Evolutionary conservation across 371 early-diverging fungal genomes (phyloP).

Genomic region (Apophysomyces variabilis): DNA sequence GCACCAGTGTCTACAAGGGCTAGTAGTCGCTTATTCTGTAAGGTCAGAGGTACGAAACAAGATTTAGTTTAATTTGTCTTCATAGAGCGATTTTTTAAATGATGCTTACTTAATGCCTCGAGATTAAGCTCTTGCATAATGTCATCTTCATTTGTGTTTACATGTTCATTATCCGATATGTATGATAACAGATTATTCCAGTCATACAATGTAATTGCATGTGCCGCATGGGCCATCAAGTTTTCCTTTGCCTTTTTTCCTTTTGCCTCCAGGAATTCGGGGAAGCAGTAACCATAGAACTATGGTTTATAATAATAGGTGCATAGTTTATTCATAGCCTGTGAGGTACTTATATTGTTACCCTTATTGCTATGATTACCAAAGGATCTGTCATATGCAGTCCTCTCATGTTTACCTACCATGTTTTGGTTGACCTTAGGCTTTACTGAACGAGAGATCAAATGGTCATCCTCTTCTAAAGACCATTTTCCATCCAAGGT

Average conservation of each 20-base stretch:
- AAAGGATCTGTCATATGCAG: not conserved
- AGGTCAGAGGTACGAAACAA: not conserved
- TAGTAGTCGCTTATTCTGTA: not conserved
- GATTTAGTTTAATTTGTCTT: not conserved
- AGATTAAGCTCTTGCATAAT: not conserved
- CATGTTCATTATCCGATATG: too few relatives aligned
- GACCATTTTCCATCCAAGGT: too few relatives aligned
- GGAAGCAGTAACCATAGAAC: not conserved
- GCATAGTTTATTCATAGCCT: not conserved
- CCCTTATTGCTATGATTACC: not conserved
- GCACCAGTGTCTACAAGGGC: not conserved
- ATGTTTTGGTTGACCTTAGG: not conserved
- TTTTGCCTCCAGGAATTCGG: not conserved
- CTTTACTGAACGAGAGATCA: not conserved
- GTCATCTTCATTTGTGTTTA: not conserved
- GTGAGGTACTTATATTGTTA: not conserved
- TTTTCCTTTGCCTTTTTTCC: not conserved
- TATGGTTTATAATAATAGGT: not conserved
- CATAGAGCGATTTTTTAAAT: not conserved
- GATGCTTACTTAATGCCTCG: not conserved
- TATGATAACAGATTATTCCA: too few relatives aligned
- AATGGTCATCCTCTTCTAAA: too few relatives aligned
- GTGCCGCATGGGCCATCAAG: not conserved
- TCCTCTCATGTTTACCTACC: not conserved
- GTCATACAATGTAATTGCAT: not conserved